A percentile compares a stretch with the other conserved stretches of the same genome.
phyloP scores from a whole-genome alignment of 164 flowering plant genomes.

The Umbellularia californica region DNA sequence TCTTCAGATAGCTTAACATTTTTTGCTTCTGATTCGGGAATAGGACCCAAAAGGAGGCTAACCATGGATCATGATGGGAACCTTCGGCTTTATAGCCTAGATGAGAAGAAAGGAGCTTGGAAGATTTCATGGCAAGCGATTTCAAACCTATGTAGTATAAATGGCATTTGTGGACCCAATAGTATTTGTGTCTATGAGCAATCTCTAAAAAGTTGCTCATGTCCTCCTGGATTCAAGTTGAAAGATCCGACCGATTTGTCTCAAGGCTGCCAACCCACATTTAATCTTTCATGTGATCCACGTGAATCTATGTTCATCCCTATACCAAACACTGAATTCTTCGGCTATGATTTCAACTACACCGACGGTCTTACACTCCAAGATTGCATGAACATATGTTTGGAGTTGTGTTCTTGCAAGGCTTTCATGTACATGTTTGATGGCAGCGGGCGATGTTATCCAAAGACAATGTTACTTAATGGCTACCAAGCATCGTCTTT shows the following conservation, averaged over 20 bases:
- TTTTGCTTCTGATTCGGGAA: constrained; percentile 13
- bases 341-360: constrained; percentile 7
- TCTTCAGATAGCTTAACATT: constrained; percentile 7
- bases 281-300: too few species aligned
- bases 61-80: constrained; percentile 20
- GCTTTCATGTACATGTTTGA: background rate
- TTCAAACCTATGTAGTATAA: background rate
- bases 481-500: constrained; percentile 2
- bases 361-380: background rate
- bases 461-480: constrained; percentile 9
- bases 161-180: background rate
- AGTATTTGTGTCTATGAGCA: background rate
- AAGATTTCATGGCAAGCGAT: constrained; percentile 10
- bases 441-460: constrained; percentile 7
- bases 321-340: constrained; percentile 12
- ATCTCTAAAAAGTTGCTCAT: constrained; percentile 8
- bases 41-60: constrained; percentile 10
- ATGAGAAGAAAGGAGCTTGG: constrained; percentile 11
- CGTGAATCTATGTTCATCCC: background rate
- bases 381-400: background rate
- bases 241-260: too few species aligned
- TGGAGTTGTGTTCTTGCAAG: background rate
- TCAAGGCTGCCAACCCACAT: too few species aligned
- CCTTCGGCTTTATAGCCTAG: background rate
- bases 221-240: background rate